These are phyloP conservation scores for Rhizopogon rudus DNA, from an alignment of 768 basidiomycete genomes.

Conservation along the genomic window DNA sequence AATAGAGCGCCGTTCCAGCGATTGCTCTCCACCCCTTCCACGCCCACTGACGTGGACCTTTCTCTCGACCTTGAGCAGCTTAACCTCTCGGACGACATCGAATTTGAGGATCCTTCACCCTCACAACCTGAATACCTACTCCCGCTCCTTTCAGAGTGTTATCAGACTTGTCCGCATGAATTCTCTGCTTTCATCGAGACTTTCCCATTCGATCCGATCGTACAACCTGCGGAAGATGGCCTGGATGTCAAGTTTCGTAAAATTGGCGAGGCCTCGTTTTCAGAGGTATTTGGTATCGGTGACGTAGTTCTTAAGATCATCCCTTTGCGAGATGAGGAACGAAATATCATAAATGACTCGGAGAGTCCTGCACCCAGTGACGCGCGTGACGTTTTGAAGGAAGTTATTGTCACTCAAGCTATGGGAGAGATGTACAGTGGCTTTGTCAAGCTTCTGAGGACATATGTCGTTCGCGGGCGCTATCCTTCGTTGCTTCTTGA, in stretches of 20 bases:
- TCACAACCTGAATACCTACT: constrained; percentile 48
- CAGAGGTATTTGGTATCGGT: constrained; percentile 91
- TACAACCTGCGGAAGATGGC: constrained; percentile 31
- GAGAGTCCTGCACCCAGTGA: constrained; percentile 70
- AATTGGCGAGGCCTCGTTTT: constrained; percentile 95
- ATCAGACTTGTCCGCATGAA: constrained; percentile 63
- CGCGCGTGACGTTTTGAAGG: constrained; percentile 71
- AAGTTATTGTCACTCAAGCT: constrained; percentile 69
- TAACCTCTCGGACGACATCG: constrained; percentile 43
- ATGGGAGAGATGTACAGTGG: constrained; percentile 75
- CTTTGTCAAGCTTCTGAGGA: constrained; percentile 76
- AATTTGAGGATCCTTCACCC: constrained; percentile 42
- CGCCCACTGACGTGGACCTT: constrained; percentile 45
- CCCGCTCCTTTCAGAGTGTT: constrained; percentile 67
- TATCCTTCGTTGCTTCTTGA: constrained; percentile 78
- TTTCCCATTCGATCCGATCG: constrained; percentile 70
- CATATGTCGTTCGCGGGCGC: constrained; percentile 80
- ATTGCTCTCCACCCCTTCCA: constrained; percentile 52
- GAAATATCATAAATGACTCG: constrained; percentile 23
- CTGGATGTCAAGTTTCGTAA: constrained; percentile 57
- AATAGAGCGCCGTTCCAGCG: constrained; percentile 29
- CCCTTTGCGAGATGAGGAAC: constrained; percentile 59
- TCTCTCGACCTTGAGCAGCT: constrained; percentile 29
- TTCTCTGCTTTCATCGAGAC: constrained; percentile 81
- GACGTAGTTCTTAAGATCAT: constrained; percentile 90